phyloP scores from a whole-genome alignment of 2,329 filamentous ascomycete species.

The Nannizziopsis arthrosporioides region DNA sequence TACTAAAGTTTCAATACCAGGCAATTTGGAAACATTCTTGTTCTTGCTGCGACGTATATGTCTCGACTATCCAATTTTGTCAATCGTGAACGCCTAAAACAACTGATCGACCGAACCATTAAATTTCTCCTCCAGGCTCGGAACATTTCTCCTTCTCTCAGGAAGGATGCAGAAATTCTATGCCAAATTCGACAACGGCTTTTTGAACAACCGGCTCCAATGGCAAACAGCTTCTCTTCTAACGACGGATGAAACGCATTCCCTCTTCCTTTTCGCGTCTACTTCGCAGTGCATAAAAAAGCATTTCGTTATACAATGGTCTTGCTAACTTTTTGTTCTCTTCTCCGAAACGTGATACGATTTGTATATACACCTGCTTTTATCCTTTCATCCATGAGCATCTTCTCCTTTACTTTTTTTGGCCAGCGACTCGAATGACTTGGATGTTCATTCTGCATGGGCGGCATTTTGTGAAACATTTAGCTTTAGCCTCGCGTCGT shows the following conservation, averaged over 20 bases:
- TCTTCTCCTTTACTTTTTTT: neutral
- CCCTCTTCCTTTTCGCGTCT: neutral
- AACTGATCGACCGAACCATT: slow-evolving; percentile 62
- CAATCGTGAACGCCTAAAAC: slow-evolving; percentile 42
- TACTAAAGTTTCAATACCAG: slow-evolving; percentile 36
- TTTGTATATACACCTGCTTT: slow-evolving; percentile 6
- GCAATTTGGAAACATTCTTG: slow-evolving; percentile 92
- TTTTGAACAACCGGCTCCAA: slow-evolving; percentile 19
- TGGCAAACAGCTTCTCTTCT: slow-evolving; percentile 11
- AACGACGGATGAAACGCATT: slow-evolving; percentile 1
- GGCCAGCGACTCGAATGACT: neutral
- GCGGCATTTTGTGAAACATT: slow-evolving; percentile 8
- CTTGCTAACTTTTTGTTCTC: neutral
- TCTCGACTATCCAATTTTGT: slow-evolving; percentile 54
- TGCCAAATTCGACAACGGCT: slow-evolving; percentile 38
- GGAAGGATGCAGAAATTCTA: slow-evolving; percentile 63
- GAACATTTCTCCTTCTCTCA: slow-evolving; percentile 62
- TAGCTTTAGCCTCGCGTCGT: neutral
- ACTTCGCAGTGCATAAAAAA: neutral
- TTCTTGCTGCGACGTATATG: slow-evolving; percentile 69
- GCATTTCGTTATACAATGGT: neutral
- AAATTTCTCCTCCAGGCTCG: slow-evolving; percentile 58
- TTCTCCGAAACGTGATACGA: neutral
- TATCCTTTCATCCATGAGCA: neutral
- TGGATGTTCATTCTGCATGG: slow-evolving; percentile 1